Evolutionary conservation across 345 rosid genomes (phyloP).

Genomic region (Salix brachista): DNA sequence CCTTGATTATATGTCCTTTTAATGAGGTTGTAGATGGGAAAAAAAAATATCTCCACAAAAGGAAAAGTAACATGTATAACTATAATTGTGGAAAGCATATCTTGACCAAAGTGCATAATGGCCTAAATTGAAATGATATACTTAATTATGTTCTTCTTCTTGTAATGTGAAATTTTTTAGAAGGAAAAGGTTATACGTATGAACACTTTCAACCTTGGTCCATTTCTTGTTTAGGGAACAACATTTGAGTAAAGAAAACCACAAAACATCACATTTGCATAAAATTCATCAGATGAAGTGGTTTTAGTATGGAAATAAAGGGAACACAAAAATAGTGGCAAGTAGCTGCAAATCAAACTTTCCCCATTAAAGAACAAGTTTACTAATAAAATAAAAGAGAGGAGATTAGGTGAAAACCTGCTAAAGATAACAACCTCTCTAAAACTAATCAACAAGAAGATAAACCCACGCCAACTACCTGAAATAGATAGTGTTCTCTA

Average conservation of each 20-base stretch:
- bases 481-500: constrained; percentile 1
- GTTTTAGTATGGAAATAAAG: background rate
- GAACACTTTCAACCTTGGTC: background rate
- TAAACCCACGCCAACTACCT: constrained; percentile 29
- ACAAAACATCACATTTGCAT: constrained; percentile 2
- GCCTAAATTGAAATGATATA: background rate
- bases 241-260: background rate
- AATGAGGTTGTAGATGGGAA: background rate
- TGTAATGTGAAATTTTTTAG: background rate
- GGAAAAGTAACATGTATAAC: background rate
- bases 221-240: constrained; percentile 1
- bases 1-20: background rate
- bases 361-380: background rate
- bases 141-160: constrained; percentile 4
- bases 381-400: constrained; percentile 6
- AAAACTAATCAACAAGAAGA: constrained; percentile 28
- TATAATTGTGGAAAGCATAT: background rate
- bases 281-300: constrained; percentile 5
- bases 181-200: constrained; percentile 1
- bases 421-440: constrained; percentile 35
- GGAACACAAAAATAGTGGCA: background rate
- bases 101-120: background rate
- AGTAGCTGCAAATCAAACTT: constrained; percentile 1
- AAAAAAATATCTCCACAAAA: background rate
- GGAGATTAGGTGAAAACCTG: constrained; percentile 10